A percentile compares a stretch with the other conserved stretches of the same genome.
These are phyloP conservation scores for Chaetoceros muelleri DNA, from an alignment of 108 stramenopile genomes.

Conservation along the genomic window DNA sequence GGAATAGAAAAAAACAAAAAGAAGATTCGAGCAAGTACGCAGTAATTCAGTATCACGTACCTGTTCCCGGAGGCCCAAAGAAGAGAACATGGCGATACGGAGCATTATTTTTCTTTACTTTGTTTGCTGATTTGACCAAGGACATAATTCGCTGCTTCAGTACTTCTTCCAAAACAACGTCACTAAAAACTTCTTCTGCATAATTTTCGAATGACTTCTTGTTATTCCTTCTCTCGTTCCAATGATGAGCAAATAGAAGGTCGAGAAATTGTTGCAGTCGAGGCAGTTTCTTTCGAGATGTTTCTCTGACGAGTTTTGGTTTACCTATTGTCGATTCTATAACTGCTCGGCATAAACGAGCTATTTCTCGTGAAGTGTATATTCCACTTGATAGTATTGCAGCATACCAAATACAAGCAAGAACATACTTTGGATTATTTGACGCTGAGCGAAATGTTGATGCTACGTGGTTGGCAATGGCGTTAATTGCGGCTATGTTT, in stretches of 20 bases:
- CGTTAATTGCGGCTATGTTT: conserved; percentile 50
- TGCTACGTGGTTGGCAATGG: conserved; percentile 20
- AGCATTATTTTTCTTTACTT: conserved; percentile 52
- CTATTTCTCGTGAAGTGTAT: conserved; percentile 31
- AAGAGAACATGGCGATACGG: conserved; percentile 68
- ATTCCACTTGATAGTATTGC: conserved; percentile 24
- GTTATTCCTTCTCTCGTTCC: conserved; percentile 3
- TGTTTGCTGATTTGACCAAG: conserved; percentile 51
- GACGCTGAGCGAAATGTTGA: conserved; percentile 11
- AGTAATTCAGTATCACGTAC: too few species aligned
- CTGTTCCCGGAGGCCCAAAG: conserved; percentile 65
- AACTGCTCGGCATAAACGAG: conserved; percentile 28
- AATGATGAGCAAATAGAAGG: conserved; percentile 12
- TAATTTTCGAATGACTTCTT: conserved; percentile 12
- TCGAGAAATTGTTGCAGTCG: conserved; percentile 16
- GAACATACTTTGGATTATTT: conserved; percentile 26
- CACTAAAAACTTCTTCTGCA: conserved; percentile 33
- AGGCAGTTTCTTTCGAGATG: conserved; percentile 28
- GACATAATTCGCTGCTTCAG: conserved; percentile 52
- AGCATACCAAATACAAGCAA: conserved; percentile 27
- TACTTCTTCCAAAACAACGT: conserved; percentile 44
- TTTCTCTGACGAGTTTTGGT: conserved; percentile 67
- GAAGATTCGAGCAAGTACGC: too few species aligned
- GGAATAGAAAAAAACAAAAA: too few species aligned
- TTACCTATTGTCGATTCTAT: conserved; percentile 56